These are phyloP conservation scores for Acanthamoeba culbertsoni DNA, from an alignment of 208 protist genomes.

Conservation along the genomic window DNA sequence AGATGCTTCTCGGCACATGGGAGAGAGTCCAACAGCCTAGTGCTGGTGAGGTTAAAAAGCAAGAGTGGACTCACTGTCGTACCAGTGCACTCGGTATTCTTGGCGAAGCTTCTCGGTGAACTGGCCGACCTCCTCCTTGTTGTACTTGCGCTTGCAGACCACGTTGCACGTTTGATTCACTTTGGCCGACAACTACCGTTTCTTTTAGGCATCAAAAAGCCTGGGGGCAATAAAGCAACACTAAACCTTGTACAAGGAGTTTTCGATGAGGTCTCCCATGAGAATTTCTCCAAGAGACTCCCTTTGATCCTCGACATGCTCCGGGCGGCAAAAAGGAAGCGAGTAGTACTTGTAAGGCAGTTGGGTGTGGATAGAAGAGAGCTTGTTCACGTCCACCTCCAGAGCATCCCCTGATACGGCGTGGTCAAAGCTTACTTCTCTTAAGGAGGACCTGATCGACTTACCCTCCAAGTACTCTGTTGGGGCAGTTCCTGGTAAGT, in stretches of 20 bases:
- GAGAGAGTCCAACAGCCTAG: conserved; percentile 75
- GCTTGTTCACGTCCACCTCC: no score
- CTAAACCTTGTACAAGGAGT: conserved; percentile 87
- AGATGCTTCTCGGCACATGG: conserved; percentile 54
- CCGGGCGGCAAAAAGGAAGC: no score
- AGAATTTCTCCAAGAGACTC: conserved; percentile 95
- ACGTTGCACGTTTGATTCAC: background rate
- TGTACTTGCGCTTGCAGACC: conserved; percentile 70
- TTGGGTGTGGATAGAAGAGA: no score
- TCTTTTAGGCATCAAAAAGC: background rate
- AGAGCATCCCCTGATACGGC: no score
- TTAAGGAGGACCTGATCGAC: no score
- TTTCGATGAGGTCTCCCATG: conserved; percentile 91
- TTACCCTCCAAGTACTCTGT: no score
- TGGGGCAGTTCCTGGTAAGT: no score
- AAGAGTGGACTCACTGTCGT: no score
- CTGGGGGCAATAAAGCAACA: background rate
- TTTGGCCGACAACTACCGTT: background rate
- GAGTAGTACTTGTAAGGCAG: no score
- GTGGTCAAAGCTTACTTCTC: no score
- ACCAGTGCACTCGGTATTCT: conserved; percentile 71
- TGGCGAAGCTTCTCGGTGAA: conserved; percentile 27
- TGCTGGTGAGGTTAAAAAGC: background rate
- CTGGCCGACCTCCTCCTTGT: background rate
- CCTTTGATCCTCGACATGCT: conserved; percentile 44